Conservation (phyloP, 352 stramenopile genomes). For the Globisporangium spinosum region DNA sequence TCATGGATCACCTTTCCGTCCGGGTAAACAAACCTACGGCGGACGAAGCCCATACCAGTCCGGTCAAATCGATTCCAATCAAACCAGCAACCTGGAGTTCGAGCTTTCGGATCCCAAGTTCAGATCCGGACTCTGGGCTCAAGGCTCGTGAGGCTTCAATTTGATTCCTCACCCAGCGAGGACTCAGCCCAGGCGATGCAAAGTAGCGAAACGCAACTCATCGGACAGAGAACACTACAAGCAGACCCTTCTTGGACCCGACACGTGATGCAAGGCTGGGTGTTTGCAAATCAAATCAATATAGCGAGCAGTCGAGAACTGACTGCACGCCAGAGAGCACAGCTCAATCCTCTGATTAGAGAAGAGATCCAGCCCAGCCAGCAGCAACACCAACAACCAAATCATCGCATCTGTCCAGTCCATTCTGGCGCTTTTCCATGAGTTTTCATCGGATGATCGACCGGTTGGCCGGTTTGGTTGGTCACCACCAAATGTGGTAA, state of each 20-base stretch:
- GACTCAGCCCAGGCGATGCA: background rate
- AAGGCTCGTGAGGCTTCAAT: background rate
- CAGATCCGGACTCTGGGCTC: background rate
- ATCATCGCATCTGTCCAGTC: background rate
- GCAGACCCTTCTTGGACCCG: background rate
- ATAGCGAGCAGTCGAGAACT: background rate
- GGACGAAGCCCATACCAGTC: too few relatives aligned
- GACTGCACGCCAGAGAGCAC: background rate
- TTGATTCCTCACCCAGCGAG: background rate
- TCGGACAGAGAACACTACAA: background rate
- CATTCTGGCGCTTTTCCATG: conserved; percentile 1
- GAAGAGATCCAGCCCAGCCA: background rate
- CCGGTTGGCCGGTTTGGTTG: background rate
- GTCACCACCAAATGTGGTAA: background rate
- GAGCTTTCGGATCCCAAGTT: background rate
- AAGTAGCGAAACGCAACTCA: background rate
- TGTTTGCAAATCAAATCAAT: background rate
- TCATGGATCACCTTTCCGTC: background rate
- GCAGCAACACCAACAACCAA: background rate
- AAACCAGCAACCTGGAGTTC: background rate
- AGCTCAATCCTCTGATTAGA: too few relatives aligned
- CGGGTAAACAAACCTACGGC: background rate
- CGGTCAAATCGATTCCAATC: background rate
- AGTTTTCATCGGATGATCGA: background rate
- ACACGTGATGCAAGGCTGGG: background rate